phyloP scores from a whole-genome alignment of 140 eudicot species.

The Senecio squalidus region DNA sequence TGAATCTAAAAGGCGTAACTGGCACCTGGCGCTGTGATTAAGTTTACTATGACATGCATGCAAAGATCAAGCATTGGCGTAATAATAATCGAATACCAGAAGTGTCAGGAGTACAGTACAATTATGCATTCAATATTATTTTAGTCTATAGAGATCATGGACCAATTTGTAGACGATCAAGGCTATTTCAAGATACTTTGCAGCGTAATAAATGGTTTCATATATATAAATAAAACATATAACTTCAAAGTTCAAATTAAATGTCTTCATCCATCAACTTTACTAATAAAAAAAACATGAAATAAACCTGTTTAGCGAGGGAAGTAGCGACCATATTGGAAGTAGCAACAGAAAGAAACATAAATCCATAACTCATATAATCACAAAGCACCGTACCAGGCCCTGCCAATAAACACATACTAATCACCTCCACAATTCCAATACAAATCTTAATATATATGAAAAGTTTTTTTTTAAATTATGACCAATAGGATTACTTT shows the following conservation, averaged over 20 bases:
- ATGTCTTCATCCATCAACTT: background rate
- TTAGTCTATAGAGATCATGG: background rate
- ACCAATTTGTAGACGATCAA: background rate
- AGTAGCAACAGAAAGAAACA: conserved; percentile 97
- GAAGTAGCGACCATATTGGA: conserved; percentile 91
- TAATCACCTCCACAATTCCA: conserved; percentile 2
- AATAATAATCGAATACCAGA: background rate
- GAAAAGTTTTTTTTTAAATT: too few species aligned
- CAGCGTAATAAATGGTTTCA: background rate
- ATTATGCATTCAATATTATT: background rate
- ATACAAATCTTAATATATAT: background rate
- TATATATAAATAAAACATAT: background rate
- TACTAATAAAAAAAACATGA: background rate
- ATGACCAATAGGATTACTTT: too few species aligned
- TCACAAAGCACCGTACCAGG: conserved; percentile 95
- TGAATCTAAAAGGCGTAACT: too few species aligned
- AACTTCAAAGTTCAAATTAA: conserved; percentile 6
- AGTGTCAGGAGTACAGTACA: too few species aligned
- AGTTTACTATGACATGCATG: too few species aligned
- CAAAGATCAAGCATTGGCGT: background rate
- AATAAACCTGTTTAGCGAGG: conserved; percentile 72
- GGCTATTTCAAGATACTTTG: background rate
- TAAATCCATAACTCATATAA: conserved; percentile 71
- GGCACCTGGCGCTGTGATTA: too few species aligned
- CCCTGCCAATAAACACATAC: conserved; percentile 45